Evolutionary conservation across 441 rosid species (phyloP), one percentile per base, ranked within the genome.

Genomic region (Biscutella laevigata): DNA sequence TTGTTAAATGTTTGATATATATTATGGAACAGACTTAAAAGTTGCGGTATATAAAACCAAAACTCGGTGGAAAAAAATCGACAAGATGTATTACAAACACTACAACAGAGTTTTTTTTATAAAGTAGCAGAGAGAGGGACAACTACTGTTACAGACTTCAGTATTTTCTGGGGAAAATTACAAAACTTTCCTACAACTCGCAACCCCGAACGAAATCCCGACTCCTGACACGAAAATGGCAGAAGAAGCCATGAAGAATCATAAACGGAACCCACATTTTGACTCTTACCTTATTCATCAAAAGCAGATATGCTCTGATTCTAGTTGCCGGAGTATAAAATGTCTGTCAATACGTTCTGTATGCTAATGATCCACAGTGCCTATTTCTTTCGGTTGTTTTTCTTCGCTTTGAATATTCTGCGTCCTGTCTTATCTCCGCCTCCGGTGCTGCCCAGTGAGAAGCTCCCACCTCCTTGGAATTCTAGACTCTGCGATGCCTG

Each of bases 391-490:
- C 3, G 61, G 51, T 41, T 65, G 64, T 39, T 53, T 66, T 66
- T 68, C 67, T 59, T 86, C 3, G 81, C 68, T 73, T 54, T 82
- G 51, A 81, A 54, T 20, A 77, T 30, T 71, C 53, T 88, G 20
- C 97, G 78, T 20, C 13, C 64, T 9, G 92, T 57, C 74, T 92
- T 92, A 59, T 88, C 99, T 11, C 72, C 72, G 0, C 90, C 95
- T 17, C 83, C 74, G 1, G 79, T 58, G 22, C 99, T 95, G 71
- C 91, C 65, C 5, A 95, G 78, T 70, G 91, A 92, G 71, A 88
- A 86, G 42, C 95, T 86, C 20, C 86, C 88, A 7, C 86, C 82
- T 27, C 79, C 78, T 68, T 68, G 77, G 29, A 77, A 74, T 57
- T 83, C 95, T 39, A 67, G 53, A 62, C 88, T 81, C 9, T 78